Percentiles rank a stretch among this genome's conserved stretches.
These are phyloP conservation scores for Aspergillus sp. DNA, from an alignment of 2,329 filamentous ascomycete genomes.

Conservation along the genomic window DNA sequence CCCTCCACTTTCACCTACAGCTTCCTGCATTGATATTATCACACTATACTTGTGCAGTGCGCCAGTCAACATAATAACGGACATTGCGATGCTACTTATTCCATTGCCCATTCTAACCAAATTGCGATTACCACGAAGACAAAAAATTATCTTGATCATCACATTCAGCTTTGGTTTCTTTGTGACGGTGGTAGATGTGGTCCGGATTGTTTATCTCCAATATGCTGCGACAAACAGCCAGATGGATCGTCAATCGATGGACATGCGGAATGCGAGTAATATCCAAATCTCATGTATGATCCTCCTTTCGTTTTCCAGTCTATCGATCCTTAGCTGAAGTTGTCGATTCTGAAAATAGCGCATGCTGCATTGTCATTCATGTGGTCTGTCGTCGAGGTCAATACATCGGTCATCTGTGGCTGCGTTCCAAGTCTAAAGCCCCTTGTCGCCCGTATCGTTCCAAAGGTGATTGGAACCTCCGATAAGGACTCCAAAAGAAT, in stretches of 20 bases:
- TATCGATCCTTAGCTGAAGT: slow-evolving; percentile 24
- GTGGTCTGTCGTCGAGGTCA: slow-evolving; percentile 92
- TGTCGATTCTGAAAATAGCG: slow-evolving; percentile 32
- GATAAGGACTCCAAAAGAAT: slow-evolving; percentile 16
- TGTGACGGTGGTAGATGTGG: slow-evolving; percentile 79
- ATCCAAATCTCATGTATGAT: slow-evolving; percentile 30
- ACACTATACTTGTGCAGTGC: slow-evolving; percentile 62
- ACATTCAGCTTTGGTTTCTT: slow-evolving; percentile 87
- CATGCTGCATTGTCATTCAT: slow-evolving; percentile 77
- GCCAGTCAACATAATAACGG: slow-evolving; percentile 87
- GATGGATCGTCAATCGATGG: slow-evolving; percentile 18
- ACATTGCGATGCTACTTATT: slow-evolving; percentile 78
- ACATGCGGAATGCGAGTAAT: slow-evolving; percentile 23
- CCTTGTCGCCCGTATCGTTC: slow-evolving; percentile 62
- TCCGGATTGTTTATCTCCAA: slow-evolving; percentile 86
- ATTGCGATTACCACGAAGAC: slow-evolving; percentile 76
- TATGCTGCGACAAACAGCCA: slow-evolving; percentile 51
- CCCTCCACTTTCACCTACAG: slow-evolving; percentile 39
- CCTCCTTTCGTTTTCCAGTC: background rate
- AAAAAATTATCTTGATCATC: slow-evolving; percentile 81
- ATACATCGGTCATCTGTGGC: slow-evolving; percentile 75
- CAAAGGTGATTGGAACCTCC: slow-evolving; percentile 51
- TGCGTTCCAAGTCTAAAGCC: slow-evolving; percentile 89
- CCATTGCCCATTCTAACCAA: slow-evolving; percentile 83
- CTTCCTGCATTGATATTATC: slow-evolving; percentile 58